phyloP scores from a whole-genome alignment of 116 monocot genomes.

The Papilionanthe hybrid region DNA sequence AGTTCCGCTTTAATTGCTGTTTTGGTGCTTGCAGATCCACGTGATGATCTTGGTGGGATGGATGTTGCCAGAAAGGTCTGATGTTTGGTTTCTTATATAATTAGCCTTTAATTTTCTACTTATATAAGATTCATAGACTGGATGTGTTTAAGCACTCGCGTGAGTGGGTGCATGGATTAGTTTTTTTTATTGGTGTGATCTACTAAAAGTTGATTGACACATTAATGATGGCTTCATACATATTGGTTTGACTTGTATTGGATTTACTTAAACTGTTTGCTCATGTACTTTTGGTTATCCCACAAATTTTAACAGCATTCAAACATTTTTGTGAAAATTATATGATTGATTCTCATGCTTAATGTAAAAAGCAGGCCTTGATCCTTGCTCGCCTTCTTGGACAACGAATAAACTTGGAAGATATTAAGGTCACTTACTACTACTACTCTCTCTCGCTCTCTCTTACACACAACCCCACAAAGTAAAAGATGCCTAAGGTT shows the following conservation, averaged over 20 bases:
- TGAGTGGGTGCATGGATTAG: background rate
- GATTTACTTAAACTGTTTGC: background rate
- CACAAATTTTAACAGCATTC: background rate
- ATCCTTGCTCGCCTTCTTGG: conserved; percentile 90
- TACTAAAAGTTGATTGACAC: background rate
- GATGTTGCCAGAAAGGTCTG: conserved; percentile 98
- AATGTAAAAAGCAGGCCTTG: conserved; percentile 52
- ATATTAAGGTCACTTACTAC: conserved; percentile 46
- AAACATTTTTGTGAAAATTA: background rate
- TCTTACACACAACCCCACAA: too few relatives aligned
- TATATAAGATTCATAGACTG: background rate
- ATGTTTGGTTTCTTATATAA: background rate
- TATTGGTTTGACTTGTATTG: background rate
- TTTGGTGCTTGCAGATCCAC: conserved; percentile 71
- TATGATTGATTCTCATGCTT: conserved; percentile 8
- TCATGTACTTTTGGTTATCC: background rate
- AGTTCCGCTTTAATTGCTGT: background rate
- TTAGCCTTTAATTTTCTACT: background rate
- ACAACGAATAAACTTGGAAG: conserved; percentile 62
- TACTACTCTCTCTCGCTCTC: background rate
- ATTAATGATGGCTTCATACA: background rate
- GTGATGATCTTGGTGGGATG: conserved; percentile 96
- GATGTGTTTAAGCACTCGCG: background rate
- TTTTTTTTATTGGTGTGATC: background rate
- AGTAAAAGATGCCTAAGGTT: too few relatives aligned